Base-by-base conservation (phyloP, 352 stramenopile species). In the Elongisporangium undulatum region DNA sequence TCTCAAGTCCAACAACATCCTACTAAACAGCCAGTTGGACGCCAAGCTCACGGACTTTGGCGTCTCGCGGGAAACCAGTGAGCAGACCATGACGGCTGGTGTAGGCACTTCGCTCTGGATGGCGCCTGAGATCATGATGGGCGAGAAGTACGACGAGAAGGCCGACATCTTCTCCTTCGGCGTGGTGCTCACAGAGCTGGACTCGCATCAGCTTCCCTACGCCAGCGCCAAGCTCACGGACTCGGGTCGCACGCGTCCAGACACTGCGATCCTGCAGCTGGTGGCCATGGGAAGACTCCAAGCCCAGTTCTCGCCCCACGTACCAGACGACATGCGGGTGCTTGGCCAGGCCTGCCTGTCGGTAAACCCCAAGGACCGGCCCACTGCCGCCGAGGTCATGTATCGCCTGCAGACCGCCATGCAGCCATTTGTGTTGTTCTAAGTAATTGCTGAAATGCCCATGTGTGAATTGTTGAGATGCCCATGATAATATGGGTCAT, bases 1-100 rank as follows among this genome's bases (percentile, higher is more conserved):
- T 20, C 61, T 85, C 45, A 85, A 85, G 53, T 85, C 75, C 13
- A 77, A 72, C 53, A 85, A 83, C 59, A 75, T 85, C 19, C 24
- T 85, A 16, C 39, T 83, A 12, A 64, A 59, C 6, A 22, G 26
- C 0, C 24, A 66, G 2, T 50, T 67, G 21, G 59, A 74, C 6
- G 69, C 75, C 6, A 82, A 85, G 24, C 54, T 85, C 38, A 71
- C 71, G n/a, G 78, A 86, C 59, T 85, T 85, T 55, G 75, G 75
- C 6, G 72, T 77, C 3, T 77, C 70, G 51, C 50, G 70, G 26
- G 69, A 78, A 21, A 67, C 56, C 0, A 65, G 20, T 4, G 74
- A 83, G 38, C 45, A 49, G 3, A 77, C 61, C 6, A 75, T 79
- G 73, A 82, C 71, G 0, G 68, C 68, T 2, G 66, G 66, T 1